Evolutionary conservation across 305 asterid genomes (phyloP).

Genomic region (Solanum aculeatissimum): DNA sequence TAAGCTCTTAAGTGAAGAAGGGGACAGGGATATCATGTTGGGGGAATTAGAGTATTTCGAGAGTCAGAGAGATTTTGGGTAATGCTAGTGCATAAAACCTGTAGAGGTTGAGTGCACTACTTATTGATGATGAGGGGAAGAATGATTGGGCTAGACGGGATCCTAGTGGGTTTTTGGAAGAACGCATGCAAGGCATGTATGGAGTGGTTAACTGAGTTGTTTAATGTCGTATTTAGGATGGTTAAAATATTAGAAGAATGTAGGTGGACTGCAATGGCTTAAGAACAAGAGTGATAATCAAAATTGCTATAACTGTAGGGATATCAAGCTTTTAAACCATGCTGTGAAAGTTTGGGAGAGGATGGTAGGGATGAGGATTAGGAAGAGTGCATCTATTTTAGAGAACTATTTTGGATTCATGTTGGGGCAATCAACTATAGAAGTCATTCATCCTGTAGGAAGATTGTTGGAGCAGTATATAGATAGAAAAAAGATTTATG

Average conservation of each 20-base stretch:
- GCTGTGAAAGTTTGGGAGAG: neutral
- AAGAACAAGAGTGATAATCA: neutral
- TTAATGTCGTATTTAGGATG: neutral
- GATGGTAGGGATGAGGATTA: neutral
- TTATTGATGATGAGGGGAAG: neutral
- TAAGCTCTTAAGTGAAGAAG: neutral
- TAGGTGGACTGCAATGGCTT: neutral
- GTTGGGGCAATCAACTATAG: neutral
- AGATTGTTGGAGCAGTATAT: neutral
- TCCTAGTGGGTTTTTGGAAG: neutral
- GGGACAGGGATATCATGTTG: neutral
- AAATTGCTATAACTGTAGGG: neutral
- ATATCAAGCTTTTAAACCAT: neutral
- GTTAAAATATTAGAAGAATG: neutral
- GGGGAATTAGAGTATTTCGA: neutral
- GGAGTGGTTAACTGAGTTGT: neutral
- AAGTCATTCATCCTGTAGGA: neutral
- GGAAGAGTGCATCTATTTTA: neutral
- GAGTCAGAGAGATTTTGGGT: neutral
- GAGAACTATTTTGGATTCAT: neutral
- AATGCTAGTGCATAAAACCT: neutral
- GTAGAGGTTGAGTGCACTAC: neutral
- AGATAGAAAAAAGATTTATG: neutral
- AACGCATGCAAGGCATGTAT: neutral
- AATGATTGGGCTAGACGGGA: neutral